Evolutionary conservation across 1,284 basidiomycete genomes (phyloP).

Genomic region (Cryptococcus maquisensis): DNA sequence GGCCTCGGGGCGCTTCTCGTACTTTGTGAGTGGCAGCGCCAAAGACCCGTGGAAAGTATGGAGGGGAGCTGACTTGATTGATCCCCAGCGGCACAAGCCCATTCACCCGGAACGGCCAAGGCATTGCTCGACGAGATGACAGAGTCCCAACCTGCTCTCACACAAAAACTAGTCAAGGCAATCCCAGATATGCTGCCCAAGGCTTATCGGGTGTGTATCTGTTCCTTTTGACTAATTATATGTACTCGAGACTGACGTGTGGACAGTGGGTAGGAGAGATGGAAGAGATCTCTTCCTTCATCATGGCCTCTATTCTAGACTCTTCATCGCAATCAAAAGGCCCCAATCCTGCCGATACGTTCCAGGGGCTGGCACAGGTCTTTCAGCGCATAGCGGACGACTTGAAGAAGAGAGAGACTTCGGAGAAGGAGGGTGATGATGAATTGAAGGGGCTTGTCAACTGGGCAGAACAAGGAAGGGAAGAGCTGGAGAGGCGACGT

Average conservation of each 20-base stretch:
- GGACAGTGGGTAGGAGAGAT: constrained; percentile 22
- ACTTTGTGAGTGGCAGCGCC: constrained; percentile 8
- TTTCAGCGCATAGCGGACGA: constrained; percentile 20
- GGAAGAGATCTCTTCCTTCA: constrained; percentile 20
- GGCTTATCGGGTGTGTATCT: constrained; percentile 17
- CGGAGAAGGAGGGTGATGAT: neutral
- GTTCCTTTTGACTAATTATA: neutral
- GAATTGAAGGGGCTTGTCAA: neutral
- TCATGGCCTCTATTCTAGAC: constrained; percentile 4
- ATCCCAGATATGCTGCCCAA: constrained; percentile 15
- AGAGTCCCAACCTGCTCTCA: constrained; percentile 1
- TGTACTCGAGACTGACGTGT: too few species aligned
- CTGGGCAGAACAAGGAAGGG: constrained; percentile 7
- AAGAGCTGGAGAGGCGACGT: neutral
- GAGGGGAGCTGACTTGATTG: neutral
- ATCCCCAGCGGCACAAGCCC: constrained; percentile 15
- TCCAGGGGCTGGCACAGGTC: constrained; percentile 12
- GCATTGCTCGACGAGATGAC: constrained; percentile 15
- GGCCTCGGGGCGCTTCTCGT: constrained; percentile 12
- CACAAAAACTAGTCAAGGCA: neutral
- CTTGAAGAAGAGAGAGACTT: neutral
- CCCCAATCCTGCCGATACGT: constrained; percentile 8
- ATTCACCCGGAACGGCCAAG: constrained; percentile 15
- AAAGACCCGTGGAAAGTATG: neutral
- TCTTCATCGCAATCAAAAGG: neutral